These are phyloP conservation scores for Symbiotaphrina buchneri DNA, from an alignment of 495 filamentous ascomycete genomes.

Conservation along the genomic window DNA sequence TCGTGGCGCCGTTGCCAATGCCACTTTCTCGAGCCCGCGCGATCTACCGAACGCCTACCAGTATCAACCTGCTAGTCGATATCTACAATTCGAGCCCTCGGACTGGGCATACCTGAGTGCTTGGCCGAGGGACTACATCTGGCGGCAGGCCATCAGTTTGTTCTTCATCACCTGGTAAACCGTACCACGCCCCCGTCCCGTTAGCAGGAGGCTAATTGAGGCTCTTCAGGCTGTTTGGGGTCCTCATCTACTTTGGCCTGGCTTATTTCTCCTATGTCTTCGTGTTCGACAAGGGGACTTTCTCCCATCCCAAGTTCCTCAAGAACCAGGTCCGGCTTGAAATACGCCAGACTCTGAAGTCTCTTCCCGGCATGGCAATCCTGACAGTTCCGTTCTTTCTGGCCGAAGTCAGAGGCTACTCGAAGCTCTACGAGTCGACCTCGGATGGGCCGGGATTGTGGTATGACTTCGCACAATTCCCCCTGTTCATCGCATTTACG, in stretches of 20 bases:
- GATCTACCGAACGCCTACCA: slow-evolving; percentile 23
- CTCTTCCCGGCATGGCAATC: slow-evolving; percentile 67
- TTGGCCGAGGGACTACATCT: slow-evolving; percentile 61
- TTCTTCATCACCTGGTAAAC: slow-evolving; percentile 68
- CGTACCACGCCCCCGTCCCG: background rate
- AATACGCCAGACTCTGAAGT: slow-evolving; percentile 50
- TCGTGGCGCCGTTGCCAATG: slow-evolving; percentile 8
- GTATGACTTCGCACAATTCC: slow-evolving; percentile 77
- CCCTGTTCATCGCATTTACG: slow-evolving; percentile 80
- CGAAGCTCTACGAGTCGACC: slow-evolving; percentile 63
- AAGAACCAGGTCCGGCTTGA: slow-evolving; percentile 81
- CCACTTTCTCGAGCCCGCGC: slow-evolving; percentile 17
- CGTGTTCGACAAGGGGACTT: slow-evolving; percentile 81
- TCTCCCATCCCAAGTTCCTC: slow-evolving; percentile 84
- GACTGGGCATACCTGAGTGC: slow-evolving; percentile 63
- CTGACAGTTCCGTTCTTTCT: slow-evolving; percentile 71
- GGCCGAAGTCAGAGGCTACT: slow-evolving; percentile 64
- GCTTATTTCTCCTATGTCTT: slow-evolving; percentile 72
- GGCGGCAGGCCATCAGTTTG: slow-evolving; percentile 51
- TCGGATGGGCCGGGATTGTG: slow-evolving; percentile 46
- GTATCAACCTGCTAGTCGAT: slow-evolving; percentile 51
- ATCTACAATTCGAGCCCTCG: slow-evolving; percentile 45
- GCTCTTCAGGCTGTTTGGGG: slow-evolving; percentile 54
- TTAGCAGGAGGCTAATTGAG: background rate
- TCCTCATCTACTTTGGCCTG: slow-evolving; percentile 65